Evolutionary conservation across 2,329 filamentous ascomycete species (phyloP).

Genomic region (Aureobasidium musti): DNA sequence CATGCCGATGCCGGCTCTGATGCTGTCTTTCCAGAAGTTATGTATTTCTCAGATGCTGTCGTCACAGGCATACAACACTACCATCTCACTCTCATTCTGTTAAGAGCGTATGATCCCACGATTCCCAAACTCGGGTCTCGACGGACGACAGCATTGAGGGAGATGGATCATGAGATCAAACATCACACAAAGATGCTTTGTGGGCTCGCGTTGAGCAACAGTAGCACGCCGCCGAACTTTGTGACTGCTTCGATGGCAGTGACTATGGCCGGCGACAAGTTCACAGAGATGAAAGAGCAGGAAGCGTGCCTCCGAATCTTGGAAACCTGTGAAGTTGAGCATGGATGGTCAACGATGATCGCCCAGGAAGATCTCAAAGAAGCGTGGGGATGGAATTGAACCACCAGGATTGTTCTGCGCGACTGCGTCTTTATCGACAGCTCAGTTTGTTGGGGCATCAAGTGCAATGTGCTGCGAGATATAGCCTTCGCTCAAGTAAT

Average conservation of each 20-base stretch:
- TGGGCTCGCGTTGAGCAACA: constrained; percentile 60
- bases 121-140: constrained; percentile 53
- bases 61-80: constrained; percentile 61
- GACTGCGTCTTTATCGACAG: background rate
- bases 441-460: background rate
- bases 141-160: constrained; percentile 44
- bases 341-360: background rate
- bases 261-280: constrained; percentile 44
- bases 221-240: constrained; percentile 56
- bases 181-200: constrained; percentile 55
- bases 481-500: background rate
- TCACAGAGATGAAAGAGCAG: background rate
- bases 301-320: background rate
- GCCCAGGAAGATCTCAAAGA: background rate
- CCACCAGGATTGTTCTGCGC: background rate
- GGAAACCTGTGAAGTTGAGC: background rate
- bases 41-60: constrained; percentile 59
- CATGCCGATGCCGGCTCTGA: constrained; percentile 28
- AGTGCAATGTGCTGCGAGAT: background rate
- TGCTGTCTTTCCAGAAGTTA: constrained; percentile 61
- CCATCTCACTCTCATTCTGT: constrained; percentile 59
- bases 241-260: constrained; percentile 44
- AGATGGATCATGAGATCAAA: constrained; percentile 50
- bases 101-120: constrained; percentile 59
- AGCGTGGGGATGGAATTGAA: background rate